phyloP scores from a whole-genome alignment of 1,139 yeast genomes.

The Nadsonia commutata region DNA sequence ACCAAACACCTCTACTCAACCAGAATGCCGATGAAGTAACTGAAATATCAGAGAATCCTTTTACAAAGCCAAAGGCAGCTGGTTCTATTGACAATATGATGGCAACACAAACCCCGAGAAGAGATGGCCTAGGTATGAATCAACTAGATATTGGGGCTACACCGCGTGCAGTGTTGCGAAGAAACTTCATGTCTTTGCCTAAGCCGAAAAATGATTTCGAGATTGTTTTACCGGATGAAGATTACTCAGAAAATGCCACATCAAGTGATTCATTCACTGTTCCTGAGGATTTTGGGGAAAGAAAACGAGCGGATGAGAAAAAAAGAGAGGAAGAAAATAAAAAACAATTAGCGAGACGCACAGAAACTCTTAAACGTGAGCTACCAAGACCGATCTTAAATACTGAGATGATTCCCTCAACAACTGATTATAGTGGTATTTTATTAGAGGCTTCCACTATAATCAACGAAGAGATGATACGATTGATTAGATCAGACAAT shows the following conservation, averaged over 20 bases:
- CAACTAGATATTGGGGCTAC: conserved; percentile 10
- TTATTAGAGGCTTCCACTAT: conserved; percentile 5
- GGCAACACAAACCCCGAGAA: conserved; percentile 2
- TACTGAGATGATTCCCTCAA: not conserved
- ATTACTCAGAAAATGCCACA: conserved; percentile 15
- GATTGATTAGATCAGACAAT: conserved; percentile 36
- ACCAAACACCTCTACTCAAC: conserved; percentile 20
- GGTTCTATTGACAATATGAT: not conserved
- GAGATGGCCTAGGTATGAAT: conserved; percentile 15
- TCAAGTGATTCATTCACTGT: conserved; percentile 23
- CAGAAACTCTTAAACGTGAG: conserved; percentile 36
- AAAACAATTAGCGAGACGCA: conserved; percentile 25
- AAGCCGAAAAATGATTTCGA: conserved; percentile 47
- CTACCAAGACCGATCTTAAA: conserved; percentile 36
- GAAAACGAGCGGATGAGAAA: conserved; percentile 12
- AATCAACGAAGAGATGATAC: conserved; percentile 27
- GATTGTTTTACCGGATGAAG: conserved; percentile 26
- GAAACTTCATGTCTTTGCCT: conserved; percentile 32
- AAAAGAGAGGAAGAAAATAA: conserved; percentile 9
- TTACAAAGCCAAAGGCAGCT: not conserved
- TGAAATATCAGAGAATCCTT: not conserved
- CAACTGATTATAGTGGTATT: not conserved
- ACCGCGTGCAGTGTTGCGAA: conserved; percentile 13
- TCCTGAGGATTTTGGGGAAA: conserved; percentile 36
- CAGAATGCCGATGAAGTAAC: conserved; percentile 9